These are phyloP conservation scores for Cadophora luteo-olivacea DNA, from an alignment of 2,329 filamentous ascomycete genomes.

Conservation along the genomic window DNA sequence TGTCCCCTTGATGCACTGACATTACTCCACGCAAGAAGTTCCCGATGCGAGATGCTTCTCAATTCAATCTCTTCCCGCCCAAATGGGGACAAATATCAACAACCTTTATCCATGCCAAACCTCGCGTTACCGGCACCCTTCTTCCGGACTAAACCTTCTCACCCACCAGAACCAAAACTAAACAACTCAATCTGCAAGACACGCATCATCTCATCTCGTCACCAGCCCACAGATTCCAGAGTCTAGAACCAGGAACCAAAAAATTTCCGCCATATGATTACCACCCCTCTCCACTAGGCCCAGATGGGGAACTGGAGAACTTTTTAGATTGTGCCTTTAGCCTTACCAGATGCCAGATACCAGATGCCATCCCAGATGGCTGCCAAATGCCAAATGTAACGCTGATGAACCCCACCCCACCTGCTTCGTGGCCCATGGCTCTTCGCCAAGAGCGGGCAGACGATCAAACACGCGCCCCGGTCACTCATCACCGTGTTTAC, in stretches of 20 bases:
- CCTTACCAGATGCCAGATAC: slow-evolving; percentile 9
- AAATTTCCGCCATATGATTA: neutral
- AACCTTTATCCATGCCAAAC: neutral
- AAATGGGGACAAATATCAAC: neutral
- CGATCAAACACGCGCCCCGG: slow-evolving; percentile 20
- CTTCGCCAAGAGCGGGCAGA: slow-evolving; percentile 9
- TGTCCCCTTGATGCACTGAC: neutral
- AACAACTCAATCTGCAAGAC: neutral
- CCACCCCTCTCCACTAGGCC: neutral
- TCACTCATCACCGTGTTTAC: slow-evolving; percentile 14
- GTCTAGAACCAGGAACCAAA: neutral
- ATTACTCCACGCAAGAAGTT: neutral
- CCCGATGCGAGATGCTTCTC: neutral
- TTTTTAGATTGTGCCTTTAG: neutral
- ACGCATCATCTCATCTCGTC: neutral
- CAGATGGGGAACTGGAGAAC: neutral
- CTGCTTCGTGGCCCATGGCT: neutral
- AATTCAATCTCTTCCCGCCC: neutral
- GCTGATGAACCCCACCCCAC: neutral
- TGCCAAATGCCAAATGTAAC: neutral
- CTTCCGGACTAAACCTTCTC: slow-evolving; percentile 1
- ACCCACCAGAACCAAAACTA: neutral
- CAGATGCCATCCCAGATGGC: neutral
- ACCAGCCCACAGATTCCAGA: neutral
- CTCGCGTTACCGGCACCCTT: neutral